These are phyloP conservation scores for Penicillium sp. DNA, from an alignment of 2,329 filamentous ascomycete genomes.

Conservation along the genomic window DNA sequence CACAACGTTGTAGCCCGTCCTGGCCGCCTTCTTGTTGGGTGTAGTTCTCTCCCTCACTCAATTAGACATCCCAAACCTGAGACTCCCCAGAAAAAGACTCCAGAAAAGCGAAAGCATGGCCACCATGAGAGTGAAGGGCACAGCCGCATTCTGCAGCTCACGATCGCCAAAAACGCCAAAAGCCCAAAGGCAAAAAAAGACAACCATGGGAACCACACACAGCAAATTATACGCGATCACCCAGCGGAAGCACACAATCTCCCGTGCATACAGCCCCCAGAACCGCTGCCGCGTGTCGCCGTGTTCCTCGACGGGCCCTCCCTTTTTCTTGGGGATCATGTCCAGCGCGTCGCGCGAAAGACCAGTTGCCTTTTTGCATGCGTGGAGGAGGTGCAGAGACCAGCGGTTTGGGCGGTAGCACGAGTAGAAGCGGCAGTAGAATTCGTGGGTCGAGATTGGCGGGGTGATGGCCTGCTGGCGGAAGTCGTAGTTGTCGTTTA, in stretches of 20 bases:
- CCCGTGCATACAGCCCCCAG: not conserved
- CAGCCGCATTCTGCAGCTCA: not conserved
- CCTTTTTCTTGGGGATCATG: not conserved
- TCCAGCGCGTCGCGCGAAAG: not conserved
- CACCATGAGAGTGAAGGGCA: not conserved
- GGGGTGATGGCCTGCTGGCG: not conserved
- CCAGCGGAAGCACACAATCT: constrained; percentile 3
- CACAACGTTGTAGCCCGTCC: no score
- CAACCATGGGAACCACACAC: not conserved
- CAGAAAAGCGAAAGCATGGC: not conserved
- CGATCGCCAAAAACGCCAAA: not conserved
- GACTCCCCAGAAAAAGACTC: not conserved
- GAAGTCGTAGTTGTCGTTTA: not conserved
- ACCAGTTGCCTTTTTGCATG: not conserved
- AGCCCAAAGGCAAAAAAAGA: not conserved
- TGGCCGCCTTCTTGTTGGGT: no score
- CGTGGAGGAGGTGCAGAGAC: not conserved
- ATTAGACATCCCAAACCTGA: no score
- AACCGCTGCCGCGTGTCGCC: not conserved
- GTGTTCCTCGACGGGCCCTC: not conserved
- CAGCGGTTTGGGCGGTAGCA: not conserved
- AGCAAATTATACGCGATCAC: not conserved
- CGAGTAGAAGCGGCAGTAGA: not conserved
- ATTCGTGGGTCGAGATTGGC: not conserved
- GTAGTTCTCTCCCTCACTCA: no score